These are phyloP conservation scores for Aspergillus avenaceus DNA, from an alignment of 495 filamentous ascomycete species.

Conservation along the genomic window DNA sequence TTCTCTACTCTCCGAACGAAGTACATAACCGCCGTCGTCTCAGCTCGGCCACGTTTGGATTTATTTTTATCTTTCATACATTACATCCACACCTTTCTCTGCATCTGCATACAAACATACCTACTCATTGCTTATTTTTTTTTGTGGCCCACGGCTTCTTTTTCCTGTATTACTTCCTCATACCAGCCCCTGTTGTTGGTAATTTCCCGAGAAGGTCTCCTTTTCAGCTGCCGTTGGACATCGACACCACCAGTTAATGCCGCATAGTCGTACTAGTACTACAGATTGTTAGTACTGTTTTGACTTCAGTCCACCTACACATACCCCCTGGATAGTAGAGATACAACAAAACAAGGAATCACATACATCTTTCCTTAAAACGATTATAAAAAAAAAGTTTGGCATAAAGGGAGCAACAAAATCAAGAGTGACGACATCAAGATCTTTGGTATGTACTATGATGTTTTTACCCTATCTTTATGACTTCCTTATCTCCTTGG, in stretches of 20 bases:
- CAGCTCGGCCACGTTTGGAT: neutral
- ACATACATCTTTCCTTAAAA: too few species aligned
- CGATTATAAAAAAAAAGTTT: slow-evolving; percentile 2
- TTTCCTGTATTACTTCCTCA: slow-evolving; percentile 5
- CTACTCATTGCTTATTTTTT: slow-evolving; percentile 1
- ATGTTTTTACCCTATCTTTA: slow-evolving; percentile 1
- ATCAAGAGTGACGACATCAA: neutral
- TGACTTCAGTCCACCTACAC: too few species aligned
- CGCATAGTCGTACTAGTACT: slow-evolving; percentile 6
- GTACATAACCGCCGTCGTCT: slow-evolving; percentile 1
- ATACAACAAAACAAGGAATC: neutral
- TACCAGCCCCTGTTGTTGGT: slow-evolving; percentile 2
- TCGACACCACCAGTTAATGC: slow-evolving; percentile 14
- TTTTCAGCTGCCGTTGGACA: slow-evolving; percentile 7
- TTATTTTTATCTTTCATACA: slow-evolving; percentile 1
- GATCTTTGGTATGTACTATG: slow-evolving; percentile 3
- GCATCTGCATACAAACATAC: neutral
- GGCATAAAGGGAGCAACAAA: too few species aligned
- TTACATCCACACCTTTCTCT: neutral
- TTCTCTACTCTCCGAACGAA: neutral
- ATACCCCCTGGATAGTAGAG: too few species aligned
- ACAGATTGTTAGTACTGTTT: neutral
- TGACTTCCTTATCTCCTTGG: slow-evolving; percentile 5
- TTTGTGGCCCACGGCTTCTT: neutral
- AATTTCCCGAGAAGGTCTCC: slow-evolving; percentile 17